Evolutionary conservation across 495 filamentous ascomycete genomes (phyloP).

Genomic region (Beverwykella pulmonaria): DNA sequence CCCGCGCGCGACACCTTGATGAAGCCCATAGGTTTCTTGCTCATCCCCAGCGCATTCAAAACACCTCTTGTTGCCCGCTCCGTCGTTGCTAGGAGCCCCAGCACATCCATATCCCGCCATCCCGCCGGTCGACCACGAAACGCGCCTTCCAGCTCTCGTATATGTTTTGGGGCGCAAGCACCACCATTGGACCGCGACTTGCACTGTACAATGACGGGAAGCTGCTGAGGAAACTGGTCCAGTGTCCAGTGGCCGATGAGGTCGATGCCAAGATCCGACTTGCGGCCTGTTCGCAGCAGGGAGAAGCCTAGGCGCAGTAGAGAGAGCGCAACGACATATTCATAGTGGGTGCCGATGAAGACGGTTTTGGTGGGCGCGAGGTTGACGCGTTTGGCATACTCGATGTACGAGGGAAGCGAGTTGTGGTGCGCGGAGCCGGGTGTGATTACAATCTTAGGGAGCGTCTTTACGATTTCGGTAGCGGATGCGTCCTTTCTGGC

Average conservation of each 20-base stretch:
- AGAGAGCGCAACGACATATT: constrained; percentile 71
- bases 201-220: constrained; percentile 79
- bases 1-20: constrained; percentile 56
- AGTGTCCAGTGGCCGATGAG: constrained; percentile 79
- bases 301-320: constrained; percentile 66
- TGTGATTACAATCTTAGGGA: constrained; percentile 45
- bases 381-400: constrained; percentile 63
- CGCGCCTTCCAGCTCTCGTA: constrained; percentile 86
- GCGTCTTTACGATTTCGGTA: not conserved
- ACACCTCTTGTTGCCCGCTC: constrained; percentile 61
- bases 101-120: constrained; percentile 61
- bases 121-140: constrained; percentile 69
- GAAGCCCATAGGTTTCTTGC: constrained; percentile 66
- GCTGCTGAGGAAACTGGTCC: constrained; percentile 50
- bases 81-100: constrained; percentile 64
- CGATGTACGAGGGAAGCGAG: constrained; percentile 70
- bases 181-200: constrained; percentile 54
- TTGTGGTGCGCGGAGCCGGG: constrained; percentile 54
- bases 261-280: constrained; percentile 79
- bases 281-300: constrained; percentile 72
- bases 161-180: constrained; percentile 60
- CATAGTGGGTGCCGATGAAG: constrained; percentile 70
- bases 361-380: constrained; percentile 55
- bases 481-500: not conserved
- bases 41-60: constrained; percentile 66